Evolutionary conservation across 495 filamentous ascomycete genomes (phyloP).

Genomic region (Aspergillus taichungensis): DNA sequence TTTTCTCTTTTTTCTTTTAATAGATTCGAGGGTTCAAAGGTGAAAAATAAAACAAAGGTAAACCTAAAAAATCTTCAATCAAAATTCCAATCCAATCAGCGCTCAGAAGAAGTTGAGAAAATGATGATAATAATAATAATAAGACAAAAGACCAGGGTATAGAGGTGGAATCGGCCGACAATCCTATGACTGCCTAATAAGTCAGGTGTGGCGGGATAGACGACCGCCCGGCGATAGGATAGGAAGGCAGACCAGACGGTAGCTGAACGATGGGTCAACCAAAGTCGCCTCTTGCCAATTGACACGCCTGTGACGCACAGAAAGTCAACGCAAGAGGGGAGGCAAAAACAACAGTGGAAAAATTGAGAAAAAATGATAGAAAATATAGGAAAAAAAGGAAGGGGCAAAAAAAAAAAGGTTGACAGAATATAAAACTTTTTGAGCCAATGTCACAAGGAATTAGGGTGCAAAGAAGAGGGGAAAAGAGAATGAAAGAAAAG

Average conservation of each 20-base stretch:
- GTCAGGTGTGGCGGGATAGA: conserved; percentile 12
- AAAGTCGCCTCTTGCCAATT: conserved; percentile 7
- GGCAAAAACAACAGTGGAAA: neutral
- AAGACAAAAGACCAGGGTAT: neutral
- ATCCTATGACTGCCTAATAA: too few relatives aligned
- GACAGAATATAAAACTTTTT: neutral
- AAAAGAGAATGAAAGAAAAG: conserved; percentile 4
- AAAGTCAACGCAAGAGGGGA: conserved; percentile 1
- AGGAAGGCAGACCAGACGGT: conserved; percentile 5
- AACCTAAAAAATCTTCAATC: conserved; percentile 2
- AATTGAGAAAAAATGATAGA: conserved; percentile 5
- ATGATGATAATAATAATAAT: neutral
- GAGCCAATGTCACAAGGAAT: neutral
- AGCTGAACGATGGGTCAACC: conserved; percentile 21
- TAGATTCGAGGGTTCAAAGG: neutral
- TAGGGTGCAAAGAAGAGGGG: neutral
- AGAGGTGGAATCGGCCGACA: neutral
- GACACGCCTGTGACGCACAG: conserved; percentile 14
- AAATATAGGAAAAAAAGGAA: conserved; percentile 2
- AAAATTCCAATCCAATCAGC: conserved; percentile 11
- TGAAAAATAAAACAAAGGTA: conserved; percentile 6
- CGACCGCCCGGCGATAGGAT: conserved; percentile 9
- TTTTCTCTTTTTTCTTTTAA: neutral
- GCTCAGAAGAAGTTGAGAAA: neutral
- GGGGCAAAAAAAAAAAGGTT: conserved; percentile 5